Conservation (phyloP, 441 rosid species). For the Corymbia citriodora region DNA sequence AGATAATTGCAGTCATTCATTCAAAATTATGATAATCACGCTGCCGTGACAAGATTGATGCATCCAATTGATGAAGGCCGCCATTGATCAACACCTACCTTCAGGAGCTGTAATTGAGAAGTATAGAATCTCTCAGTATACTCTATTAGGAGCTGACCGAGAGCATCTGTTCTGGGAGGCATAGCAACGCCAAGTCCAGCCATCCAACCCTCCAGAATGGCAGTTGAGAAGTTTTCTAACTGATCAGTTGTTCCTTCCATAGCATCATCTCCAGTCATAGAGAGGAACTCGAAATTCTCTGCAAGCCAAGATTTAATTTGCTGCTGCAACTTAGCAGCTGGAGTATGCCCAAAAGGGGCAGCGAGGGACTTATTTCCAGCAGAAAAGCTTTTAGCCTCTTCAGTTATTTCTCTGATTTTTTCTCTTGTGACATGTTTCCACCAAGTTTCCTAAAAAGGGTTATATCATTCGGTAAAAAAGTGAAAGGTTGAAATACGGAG, state of each 20-base stretch:
- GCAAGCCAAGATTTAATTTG: constrained; percentile 94
- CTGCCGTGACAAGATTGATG: neutral
- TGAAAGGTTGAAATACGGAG: neutral
- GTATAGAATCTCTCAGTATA: constrained; percentile 86
- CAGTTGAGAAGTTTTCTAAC: constrained; percentile 76
- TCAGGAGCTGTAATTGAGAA: constrained; percentile 91
- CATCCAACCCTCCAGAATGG: constrained; percentile 99
- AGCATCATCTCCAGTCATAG: constrained; percentile 71
- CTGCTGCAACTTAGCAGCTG: constrained; percentile 90
- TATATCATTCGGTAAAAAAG: neutral
- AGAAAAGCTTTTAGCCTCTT: constrained; percentile 94
- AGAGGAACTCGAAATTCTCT: constrained; percentile 85
- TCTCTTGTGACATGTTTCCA: constrained; percentile 94
- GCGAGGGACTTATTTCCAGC: constrained; percentile 86
- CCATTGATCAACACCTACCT: constrained; percentile 38
- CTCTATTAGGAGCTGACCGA: constrained; percentile 92
- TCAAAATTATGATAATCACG: neutral
- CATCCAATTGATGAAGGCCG: neutral
- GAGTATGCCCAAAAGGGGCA: constrained; percentile 91
- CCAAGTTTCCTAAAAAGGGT: constrained; percentile 51
- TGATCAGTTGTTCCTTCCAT: constrained; percentile 67
- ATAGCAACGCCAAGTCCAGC: constrained; percentile 95
- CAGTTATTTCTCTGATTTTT: constrained; percentile 92
- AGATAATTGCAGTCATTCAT: neutral
- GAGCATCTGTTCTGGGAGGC: constrained; percentile 92